Conservation (phyloP, 768 basidiomycete genomes). For the Tylopilus felleus region DNA sequence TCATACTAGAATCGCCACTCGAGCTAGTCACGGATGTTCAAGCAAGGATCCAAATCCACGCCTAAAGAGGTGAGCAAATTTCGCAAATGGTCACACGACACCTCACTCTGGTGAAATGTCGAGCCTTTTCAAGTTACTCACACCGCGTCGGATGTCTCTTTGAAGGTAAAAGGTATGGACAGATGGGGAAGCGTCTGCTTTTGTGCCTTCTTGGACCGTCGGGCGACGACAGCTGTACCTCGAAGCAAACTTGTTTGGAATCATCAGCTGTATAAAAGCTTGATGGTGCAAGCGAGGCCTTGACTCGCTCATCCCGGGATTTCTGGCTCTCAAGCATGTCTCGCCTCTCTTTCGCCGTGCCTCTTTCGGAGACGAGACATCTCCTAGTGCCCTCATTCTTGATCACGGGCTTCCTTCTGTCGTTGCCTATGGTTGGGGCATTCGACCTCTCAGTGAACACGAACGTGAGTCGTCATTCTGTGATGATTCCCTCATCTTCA, state of each 20-base stretch:
- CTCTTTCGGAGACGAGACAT: neutral
- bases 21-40: neutral
- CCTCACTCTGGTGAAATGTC: neutral
- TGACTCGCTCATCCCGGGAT: neutral
- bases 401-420: neutral
- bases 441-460: constrained; percentile 19
- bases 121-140: neutral
- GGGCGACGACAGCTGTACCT: neutral
- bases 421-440: constrained; percentile 5
- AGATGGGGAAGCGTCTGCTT: constrained; percentile 7
- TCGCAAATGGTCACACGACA: neutral
- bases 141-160: no score
- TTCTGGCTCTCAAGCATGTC: neutral
- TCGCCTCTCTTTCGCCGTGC: neutral
- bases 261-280: constrained; percentile 9
- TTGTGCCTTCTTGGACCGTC: neutral
- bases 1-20: neutral
- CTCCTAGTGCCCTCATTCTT: neutral
- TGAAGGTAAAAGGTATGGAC: neutral
- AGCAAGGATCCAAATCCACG: neutral
- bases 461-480: constrained; percentile 14
- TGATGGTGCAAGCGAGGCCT: neutral
- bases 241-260: neutral
- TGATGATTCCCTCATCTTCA: neutral
- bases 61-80: neutral